Evolutionary conservation across 768 basidiomycete species (phyloP).

Genomic region (Kockovaella imperatae): DNA sequence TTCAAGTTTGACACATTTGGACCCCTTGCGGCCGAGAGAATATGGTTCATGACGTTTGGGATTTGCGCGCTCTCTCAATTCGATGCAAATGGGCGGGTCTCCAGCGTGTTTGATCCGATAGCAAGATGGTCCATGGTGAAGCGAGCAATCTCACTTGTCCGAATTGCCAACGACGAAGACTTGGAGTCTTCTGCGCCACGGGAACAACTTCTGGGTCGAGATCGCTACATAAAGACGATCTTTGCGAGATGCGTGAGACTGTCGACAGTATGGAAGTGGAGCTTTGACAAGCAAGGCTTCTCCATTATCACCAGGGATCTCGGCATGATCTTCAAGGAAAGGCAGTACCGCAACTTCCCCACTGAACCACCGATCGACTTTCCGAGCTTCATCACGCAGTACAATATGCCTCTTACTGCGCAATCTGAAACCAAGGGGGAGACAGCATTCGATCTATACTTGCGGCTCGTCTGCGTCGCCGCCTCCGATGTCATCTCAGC

Average conservation of each 20-base stretch:
- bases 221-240: conserved; percentile 63
- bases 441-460: conserved; percentile 66
- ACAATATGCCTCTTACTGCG: conserved; percentile 54
- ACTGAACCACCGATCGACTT: conserved; percentile 57
- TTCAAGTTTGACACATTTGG: conserved; percentile 26
- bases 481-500: conserved; percentile 43
- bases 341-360: conserved; percentile 64
- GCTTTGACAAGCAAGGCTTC: conserved; percentile 51
- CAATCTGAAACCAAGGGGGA: conserved; percentile 52
- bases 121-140: conserved; percentile 59
- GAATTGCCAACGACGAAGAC: conserved; percentile 50
- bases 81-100: conserved; percentile 54
- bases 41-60: conserved; percentile 65
- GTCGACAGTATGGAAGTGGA: conserved; percentile 70
- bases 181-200: conserved; percentile 38
- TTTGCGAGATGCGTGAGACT: conserved; percentile 67
- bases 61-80: conserved; percentile 74
- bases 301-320: conserved; percentile 57
- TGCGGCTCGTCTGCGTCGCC: conserved; percentile 71
- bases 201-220: conserved; percentile 55
- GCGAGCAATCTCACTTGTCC: conserved; percentile 55
- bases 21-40: conserved; percentile 51
- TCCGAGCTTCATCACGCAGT: conserved; percentile 60
- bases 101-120: conserved; percentile 45
- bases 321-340: conserved; percentile 64